Conservation (phyloP, 805 yeast species). For the Kodamaea neixiangensis region DNA sequence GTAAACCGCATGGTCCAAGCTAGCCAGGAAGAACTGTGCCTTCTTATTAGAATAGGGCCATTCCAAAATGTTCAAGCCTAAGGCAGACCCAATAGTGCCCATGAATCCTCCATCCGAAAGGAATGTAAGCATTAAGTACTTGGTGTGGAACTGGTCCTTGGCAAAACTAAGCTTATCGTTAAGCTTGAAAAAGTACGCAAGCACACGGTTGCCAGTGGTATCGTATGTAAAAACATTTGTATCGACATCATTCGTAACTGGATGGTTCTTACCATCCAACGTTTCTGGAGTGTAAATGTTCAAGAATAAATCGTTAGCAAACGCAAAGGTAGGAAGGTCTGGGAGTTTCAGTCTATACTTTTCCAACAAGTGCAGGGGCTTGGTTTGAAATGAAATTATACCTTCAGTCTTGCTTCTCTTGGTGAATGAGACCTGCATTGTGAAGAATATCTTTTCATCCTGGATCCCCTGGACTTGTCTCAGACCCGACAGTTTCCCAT, state of each 20-base stretch:
- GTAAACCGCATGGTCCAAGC: slow-evolving; percentile 37
- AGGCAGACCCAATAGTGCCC: slow-evolving; percentile 25
- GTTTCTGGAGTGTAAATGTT: slow-evolving; percentile 27
- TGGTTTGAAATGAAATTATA: slow-evolving; percentile 5
- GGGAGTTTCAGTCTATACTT: slow-evolving; percentile 14
- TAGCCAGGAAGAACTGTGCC: slow-evolving; percentile 33
- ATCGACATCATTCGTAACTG: background rate
- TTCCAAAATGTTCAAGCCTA: slow-evolving; percentile 19
- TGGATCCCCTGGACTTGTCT: slow-evolving; percentile 26
- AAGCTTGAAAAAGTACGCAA: slow-evolving; percentile 33
- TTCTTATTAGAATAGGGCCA: background rate
- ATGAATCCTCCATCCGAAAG: slow-evolving; percentile 33
- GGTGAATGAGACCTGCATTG: slow-evolving; percentile 23
- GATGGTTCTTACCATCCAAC: background rate
- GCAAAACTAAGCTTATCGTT: slow-evolving; percentile 29
- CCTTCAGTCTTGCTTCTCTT: background rate
- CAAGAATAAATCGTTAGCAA: slow-evolving; percentile 29
- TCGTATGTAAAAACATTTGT: background rate
- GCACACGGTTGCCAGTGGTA: slow-evolving; percentile 15
- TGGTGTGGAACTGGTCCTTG: slow-evolving; percentile 19
- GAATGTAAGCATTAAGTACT: slow-evolving; percentile 22
- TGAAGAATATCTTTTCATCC: slow-evolving; percentile 21
- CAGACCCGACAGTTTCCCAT: slow-evolving; percentile 26
- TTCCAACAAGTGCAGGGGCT: slow-evolving; percentile 9
- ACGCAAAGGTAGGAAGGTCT: slow-evolving; percentile 19